These are phyloP conservation scores for Hyaloscypha bicolor DNA, from an alignment of 495 filamentous ascomycete genomes.

Conservation along the genomic window DNA sequence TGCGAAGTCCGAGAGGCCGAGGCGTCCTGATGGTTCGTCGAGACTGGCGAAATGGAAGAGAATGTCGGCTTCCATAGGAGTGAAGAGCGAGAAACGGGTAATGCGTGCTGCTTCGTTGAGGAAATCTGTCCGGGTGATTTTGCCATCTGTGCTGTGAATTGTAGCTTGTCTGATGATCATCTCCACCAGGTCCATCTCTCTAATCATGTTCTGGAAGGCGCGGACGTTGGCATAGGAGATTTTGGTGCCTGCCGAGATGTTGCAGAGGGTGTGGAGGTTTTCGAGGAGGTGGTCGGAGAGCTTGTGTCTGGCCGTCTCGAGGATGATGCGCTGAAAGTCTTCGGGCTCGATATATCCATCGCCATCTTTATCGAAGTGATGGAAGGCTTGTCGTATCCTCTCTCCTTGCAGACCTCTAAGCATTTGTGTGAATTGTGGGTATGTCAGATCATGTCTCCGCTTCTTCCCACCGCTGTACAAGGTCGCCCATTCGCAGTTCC, in stretches of 20 bases:
- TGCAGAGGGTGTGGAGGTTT: slow-evolving; percentile 91
- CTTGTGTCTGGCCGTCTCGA: slow-evolving; percentile 93
- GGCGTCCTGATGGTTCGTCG: slow-evolving; percentile 80
- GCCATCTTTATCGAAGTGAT: slow-evolving; percentile 85
- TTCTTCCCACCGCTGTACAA: slow-evolving; percentile 87
- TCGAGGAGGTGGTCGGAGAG: slow-evolving; percentile 95
- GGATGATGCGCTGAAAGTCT: slow-evolving; percentile 94
- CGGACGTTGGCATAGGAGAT: slow-evolving; percentile 97
- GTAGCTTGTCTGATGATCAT: slow-evolving; percentile 85
- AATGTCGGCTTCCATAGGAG: slow-evolving; percentile 98
- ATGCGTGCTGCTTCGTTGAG: slow-evolving; percentile 89
- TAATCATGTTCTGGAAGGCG: slow-evolving; percentile 95
- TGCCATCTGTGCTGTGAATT: slow-evolving; percentile 80
- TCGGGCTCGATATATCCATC: slow-evolving; percentile 97
- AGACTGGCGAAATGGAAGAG: slow-evolving; percentile 97
- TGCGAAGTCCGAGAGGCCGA: slow-evolving; percentile 83
- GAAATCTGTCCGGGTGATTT: slow-evolving; percentile 92
- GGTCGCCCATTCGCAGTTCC: slow-evolving; percentile 96
- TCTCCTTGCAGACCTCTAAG: slow-evolving; percentile 94
- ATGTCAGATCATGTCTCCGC: slow-evolving; percentile 85
- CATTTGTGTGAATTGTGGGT: slow-evolving; percentile 98
- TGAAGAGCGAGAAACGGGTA: slow-evolving; percentile 91
- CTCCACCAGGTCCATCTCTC: slow-evolving; percentile 97
- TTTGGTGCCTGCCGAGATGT: slow-evolving; percentile 88
- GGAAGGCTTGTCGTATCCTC: slow-evolving; percentile 92